Evolutionary conservation across 805 yeast species (phyloP), one percentile per base, ranked within the genome.

Genomic region (Cyberlindnera sargentensis): DNA sequence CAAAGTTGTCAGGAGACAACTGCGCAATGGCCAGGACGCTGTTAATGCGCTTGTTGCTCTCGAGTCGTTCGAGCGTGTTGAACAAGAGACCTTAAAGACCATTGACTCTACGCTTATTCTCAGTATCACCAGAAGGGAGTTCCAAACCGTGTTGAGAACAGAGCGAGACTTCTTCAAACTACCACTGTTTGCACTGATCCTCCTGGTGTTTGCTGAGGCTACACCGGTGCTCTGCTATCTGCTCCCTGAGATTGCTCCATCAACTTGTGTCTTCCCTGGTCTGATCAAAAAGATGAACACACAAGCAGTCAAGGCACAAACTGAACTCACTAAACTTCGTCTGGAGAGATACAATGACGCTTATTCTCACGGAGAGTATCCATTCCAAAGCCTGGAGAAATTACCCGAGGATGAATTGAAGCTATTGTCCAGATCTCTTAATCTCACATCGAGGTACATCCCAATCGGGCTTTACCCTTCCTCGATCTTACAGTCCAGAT

Each of bases 171-270:
- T 72, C 43, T 50, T 61, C 55, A 78, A 77, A 55, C 50, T 80
- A 20, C 84, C 84, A 2, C 25, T 61, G n/a, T 79, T 80, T 60
- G 68, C 71, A 1, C 36, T 77, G 3, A 48, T 76, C 6, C 63
- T 73, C 38, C 37, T 73, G 27, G 49, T 76, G 3, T 78, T 76
- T 56, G 74, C 73, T 53, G 86, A 80, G 50, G 53, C 63, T 40
- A 74, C 82, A 0, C 81, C 82, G 1, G 23, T 75, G 1, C 48
- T 80, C 5, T 76, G 82, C 53, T 75, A 70, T 42, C 56, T 66
- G 4, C 55, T 77, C 40, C 85, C 85, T 0, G 75, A 73, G 47
- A 53, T 79, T 4, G 71, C 80, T 1, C 82, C 84, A 8, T 71
- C 71, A 63, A 78, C 82, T 8, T 79, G 84, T 57, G 64, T 75